Percentiles rank a stretch among this genome's conserved stretches.
Conservation (phyloP, 768 basidiomycete genomes). For the Podaxis sp. region DNA sequence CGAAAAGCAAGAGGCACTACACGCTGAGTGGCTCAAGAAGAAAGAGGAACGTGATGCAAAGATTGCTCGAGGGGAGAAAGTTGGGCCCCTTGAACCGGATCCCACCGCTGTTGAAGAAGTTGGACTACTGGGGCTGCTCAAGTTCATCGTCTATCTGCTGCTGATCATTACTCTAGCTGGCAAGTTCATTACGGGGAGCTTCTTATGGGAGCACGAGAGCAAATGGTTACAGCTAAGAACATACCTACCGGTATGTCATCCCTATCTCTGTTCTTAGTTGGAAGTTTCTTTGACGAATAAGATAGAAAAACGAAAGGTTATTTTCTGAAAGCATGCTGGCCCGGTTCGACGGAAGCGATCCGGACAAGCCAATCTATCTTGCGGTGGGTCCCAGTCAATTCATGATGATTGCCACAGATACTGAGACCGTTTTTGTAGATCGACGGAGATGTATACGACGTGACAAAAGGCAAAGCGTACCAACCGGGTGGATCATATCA, state of each 20-base stretch:
- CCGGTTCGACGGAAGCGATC: constrained; percentile 66
- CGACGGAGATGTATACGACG: constrained; percentile 92
- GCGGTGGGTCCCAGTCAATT: constrained; percentile 48
- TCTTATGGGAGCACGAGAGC: constrained; percentile 77
- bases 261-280: not conserved
- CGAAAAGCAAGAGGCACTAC: constrained; percentile 56
- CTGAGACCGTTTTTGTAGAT: constrained; percentile 49
- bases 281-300: constrained; percentile 14
- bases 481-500: constrained; percentile 87
- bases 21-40: constrained; percentile 64
- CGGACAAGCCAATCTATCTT: constrained; percentile 71
- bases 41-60: constrained; percentile 71
- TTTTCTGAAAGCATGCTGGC: constrained; percentile 74
- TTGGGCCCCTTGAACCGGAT: constrained; percentile 70
- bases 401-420: constrained; percentile 2
- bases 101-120: constrained; percentile 70
- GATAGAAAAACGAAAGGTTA: constrained; percentile 54
- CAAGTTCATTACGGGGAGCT: constrained; percentile 86
- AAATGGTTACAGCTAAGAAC: constrained; percentile 60
- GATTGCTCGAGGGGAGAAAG: constrained; percentile 70
- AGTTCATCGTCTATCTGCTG: constrained; percentile 59
- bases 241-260: constrained; percentile 56
- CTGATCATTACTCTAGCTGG: constrained; percentile 60
- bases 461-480: constrained; percentile 76
- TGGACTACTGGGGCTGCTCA: constrained; percentile 61